A percentile compares a stretch with the other conserved stretches of the same genome.
Evolutionary conservation across 208 protist species (phyloP).

Genomic region (Endotrypanum monterogeii): DNA sequence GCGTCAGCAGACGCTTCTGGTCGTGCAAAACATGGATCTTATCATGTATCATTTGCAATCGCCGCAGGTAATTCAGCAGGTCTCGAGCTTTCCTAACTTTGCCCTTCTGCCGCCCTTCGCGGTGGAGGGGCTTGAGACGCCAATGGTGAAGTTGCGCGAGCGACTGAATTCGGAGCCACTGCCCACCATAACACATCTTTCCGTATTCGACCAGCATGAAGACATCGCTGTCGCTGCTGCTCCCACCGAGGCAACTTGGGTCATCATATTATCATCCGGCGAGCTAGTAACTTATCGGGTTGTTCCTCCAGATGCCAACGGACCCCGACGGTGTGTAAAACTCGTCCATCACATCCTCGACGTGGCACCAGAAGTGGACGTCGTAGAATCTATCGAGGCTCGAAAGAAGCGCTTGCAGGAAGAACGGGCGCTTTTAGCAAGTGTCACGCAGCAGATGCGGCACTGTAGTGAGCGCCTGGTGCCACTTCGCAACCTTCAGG

Average conservation of each 20-base stretch:
- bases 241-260: slow-evolving; percentile 37
- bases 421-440: slow-evolving; percentile 56
- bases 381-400: slow-evolving; percentile 79
- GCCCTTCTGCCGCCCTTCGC: slow-evolving; percentile 48
- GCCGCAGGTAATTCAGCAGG: neutral
- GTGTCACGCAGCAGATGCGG: slow-evolving; percentile 63
- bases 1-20: slow-evolving; percentile 31
- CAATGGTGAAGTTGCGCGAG: slow-evolving; percentile 32
- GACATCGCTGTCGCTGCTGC: slow-evolving; percentile 8
- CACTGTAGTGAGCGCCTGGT: slow-evolving; percentile 72
- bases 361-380: slow-evolving; percentile 59
- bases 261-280: slow-evolving; percentile 66
- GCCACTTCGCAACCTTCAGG: slow-evolving; percentile 44
- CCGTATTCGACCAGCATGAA: slow-evolving; percentile 47
- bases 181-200: slow-evolving; percentile 57
- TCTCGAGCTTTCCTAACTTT: slow-evolving; percentile 50
- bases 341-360: slow-evolving; percentile 78
- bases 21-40: slow-evolving; percentile 42
- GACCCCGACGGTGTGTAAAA: slow-evolving; percentile 70
- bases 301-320: slow-evolving; percentile 35
- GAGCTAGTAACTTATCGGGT: slow-evolving; percentile 81
- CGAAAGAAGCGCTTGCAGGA: slow-evolving; percentile 61
- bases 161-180: slow-evolving; percentile 44
- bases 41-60: slow-evolving; percentile 34
- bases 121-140: slow-evolving; percentile 35